phyloP scores from a whole-genome alignment of 306 rosid species.

The Mimosa bimucronata region DNA sequence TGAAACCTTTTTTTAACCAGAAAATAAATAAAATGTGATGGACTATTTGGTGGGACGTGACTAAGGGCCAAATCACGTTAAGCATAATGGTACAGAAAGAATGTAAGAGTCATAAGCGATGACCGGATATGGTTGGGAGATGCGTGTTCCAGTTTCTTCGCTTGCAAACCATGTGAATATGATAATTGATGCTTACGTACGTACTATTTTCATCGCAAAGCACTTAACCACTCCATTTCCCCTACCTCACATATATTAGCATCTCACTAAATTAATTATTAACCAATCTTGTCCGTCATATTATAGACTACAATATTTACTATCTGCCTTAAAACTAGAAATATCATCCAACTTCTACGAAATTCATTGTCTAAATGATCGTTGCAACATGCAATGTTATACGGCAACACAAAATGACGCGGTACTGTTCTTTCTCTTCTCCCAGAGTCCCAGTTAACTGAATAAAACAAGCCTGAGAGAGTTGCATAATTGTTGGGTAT shows the following conservation, averaged over 20 bases:
- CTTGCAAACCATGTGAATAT: not conserved
- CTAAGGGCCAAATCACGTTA: not conserved
- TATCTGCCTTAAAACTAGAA: not conserved
- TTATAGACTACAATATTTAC: not conserved
- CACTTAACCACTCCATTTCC: not conserved
- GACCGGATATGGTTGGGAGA: not conserved
- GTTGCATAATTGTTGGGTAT: slow-evolving; percentile 24
- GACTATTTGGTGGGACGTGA: not conserved
- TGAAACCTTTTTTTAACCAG: not conserved
- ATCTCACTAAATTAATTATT: not conserved
- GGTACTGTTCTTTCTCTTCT: not conserved
- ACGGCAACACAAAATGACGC: not conserved
- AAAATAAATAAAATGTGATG: not conserved
- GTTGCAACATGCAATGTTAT: not conserved
- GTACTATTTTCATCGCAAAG: not conserved
- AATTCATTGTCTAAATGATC: not conserved
- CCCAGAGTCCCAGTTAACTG: not conserved
- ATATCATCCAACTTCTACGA: not conserved
- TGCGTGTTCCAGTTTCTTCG: not conserved
- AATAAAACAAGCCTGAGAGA: not conserved
- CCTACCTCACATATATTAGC: not conserved
- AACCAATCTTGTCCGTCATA: not conserved
- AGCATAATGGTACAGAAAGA: not conserved
- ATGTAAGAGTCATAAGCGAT: not conserved
- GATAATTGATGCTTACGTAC: not conserved